These are phyloP conservation scores for Dimocarpus longan DNA, from an alignment of 345 rosid genomes.

Conservation along the genomic window DNA sequence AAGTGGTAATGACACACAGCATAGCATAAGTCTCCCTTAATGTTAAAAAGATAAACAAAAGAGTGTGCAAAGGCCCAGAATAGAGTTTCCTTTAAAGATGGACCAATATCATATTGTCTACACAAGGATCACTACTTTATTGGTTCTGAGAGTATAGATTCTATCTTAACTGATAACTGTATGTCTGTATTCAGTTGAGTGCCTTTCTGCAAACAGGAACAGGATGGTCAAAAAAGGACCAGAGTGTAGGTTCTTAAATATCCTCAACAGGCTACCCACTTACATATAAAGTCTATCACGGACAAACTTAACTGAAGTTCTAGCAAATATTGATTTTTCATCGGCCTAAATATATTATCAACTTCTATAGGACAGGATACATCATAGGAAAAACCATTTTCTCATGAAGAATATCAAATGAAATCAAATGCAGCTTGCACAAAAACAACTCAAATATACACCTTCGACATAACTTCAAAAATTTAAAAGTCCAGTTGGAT, in stretches of 20 bases:
- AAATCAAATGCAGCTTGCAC: not conserved
- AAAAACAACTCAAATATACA: not conserved
- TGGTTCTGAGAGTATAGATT: not conserved
- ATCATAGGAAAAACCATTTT: not conserved
- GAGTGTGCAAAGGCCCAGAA: not conserved
- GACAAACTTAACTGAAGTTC: not conserved
- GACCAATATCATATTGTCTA: not conserved
- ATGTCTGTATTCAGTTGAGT: not conserved
- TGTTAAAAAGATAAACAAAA: not conserved
- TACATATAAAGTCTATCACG: not conserved
- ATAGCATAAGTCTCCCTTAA: not conserved
- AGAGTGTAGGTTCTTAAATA: too few species aligned
- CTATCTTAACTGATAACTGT: not conserved
- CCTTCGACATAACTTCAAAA: constrained; percentile 1
- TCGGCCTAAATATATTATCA: not conserved
- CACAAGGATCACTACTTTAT: not conserved
- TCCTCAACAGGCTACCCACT: not conserved
- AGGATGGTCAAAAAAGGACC: not conserved
- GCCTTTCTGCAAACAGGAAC: not conserved
- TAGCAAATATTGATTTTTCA: not conserved
- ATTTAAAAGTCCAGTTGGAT: constrained; percentile 78
- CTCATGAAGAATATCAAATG: not conserved
- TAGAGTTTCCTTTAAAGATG: not conserved
- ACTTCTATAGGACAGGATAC: not conserved
- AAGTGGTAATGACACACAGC: not conserved